Conservation (phyloP, 139 green algal species). For the Chlamydomonas sphaeroides region DNA sequence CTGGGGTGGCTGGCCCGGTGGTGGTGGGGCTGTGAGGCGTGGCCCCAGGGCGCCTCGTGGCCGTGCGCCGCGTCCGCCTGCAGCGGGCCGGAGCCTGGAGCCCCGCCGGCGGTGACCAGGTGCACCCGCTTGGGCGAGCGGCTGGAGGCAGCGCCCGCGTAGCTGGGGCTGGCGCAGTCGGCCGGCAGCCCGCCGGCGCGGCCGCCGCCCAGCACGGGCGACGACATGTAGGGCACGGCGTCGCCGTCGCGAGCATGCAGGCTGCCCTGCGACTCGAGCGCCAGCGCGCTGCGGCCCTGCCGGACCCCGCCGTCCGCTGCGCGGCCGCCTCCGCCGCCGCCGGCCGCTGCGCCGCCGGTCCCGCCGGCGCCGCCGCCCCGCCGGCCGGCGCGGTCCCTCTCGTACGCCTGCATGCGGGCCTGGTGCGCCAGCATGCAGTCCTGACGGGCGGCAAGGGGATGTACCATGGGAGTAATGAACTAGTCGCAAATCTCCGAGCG, state of each 20-base stretch:
- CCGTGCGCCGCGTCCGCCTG: too few species aligned
- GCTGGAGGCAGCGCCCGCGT: not conserved
- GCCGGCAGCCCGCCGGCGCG: not conserved
- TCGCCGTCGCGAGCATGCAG: too few species aligned
- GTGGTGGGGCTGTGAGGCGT: too few species aligned
- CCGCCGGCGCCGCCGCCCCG: not conserved
- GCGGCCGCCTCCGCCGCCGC: not conserved
- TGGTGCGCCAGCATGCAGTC: slow-evolving; percentile 16
- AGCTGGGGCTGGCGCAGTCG: too few species aligned
- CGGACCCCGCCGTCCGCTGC: too few species aligned
- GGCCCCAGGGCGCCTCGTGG: too few species aligned
- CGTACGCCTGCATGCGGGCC: slow-evolving; percentile 18
- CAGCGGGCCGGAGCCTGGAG: too few species aligned
- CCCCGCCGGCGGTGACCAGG: slow-evolving; percentile 4
- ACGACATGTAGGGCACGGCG: not conserved
- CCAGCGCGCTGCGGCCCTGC: too few species aligned
- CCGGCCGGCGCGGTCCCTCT: slow-evolving; percentile 3
- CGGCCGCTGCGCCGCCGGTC: not conserved
- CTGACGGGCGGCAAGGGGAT: not conserved
- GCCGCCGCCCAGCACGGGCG: not conserved
- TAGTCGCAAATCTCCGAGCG: too few species aligned
- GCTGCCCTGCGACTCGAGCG: not conserved
- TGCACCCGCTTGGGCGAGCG: slow-evolving; percentile 33
- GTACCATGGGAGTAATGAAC: too few species aligned
- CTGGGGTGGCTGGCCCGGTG: too few species aligned